Evolutionary conservation across 2,329 filamentous ascomycete genomes (phyloP), one percentile per base, ranked within the genome.

Genomic region (Biscogniauxia marginata): DNA sequence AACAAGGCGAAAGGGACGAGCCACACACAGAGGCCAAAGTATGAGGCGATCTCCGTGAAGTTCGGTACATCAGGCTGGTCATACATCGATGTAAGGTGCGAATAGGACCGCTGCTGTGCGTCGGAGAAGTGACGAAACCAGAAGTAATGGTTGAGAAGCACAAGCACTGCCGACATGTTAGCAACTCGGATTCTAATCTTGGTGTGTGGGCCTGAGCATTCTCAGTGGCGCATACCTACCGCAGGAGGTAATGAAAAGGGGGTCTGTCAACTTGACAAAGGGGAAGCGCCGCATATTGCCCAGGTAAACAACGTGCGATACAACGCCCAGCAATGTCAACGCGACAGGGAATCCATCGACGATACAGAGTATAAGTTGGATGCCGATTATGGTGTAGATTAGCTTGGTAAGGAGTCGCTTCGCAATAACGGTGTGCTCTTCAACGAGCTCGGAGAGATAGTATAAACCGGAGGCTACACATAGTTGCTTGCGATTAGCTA

Each of bases 1-100:
- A 99, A 99, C 13, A 99, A 81, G 16, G 93, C 87, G 70, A 99
- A 99, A 0, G 95, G 95, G 0, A 98, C 90, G 1, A 99, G 81
- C 95, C 95, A 99, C 0, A 99, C 93, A 67, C 93, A 96, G 2
- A 99, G 79, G 0, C 95, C 95, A 70, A 99, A 99, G 75, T 95
- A 99, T 0, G 91, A 93, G 0, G 95, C 92, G 46, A 98, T 95
- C 76, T 98, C 91, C 18, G 91, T 93, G 72, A 99, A 99, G 39
- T 84, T 88, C 0, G 95, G 95, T 46, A 91, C 71, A 52, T 85
- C 75, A 54, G 79, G 76, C 56, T 80, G 77, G 62, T 90, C 84
- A 70, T 89, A 87, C 70, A 84, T 81, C 53, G 84, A 82, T 3
- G 81, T 78, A 73, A 77, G 73, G 66, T 82, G 79, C 54, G 81